Evolutionary conservation across 257 asterid species (phyloP).

Genomic region (Solanum sparsipilum): DNA sequence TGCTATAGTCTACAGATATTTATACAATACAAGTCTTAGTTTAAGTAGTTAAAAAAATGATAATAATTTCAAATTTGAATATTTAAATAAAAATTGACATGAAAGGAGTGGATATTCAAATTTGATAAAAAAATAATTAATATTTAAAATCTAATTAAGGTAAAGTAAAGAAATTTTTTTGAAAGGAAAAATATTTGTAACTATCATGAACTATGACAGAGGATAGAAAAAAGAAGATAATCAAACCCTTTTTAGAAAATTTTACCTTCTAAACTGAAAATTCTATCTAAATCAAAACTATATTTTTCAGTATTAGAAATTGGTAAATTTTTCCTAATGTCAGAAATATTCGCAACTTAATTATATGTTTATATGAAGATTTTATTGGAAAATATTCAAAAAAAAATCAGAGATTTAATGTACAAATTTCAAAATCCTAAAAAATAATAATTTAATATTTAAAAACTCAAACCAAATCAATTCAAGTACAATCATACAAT

Average conservation of each 20-base stretch:
- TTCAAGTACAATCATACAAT: background rate
- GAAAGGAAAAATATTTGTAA: background rate
- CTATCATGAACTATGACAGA: background rate
- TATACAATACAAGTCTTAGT: background rate
- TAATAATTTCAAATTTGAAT: no score
- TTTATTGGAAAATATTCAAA: no score
- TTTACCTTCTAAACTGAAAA: background rate
- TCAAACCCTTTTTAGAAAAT: no score
- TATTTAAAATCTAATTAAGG: background rate
- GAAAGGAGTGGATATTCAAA: no score
- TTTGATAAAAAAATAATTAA: no score
- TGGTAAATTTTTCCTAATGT: no score
- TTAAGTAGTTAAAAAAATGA: background rate
- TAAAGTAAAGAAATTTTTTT: no score
- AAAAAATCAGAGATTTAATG: background rate
- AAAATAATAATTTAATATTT: no score
- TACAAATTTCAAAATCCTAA: no score
- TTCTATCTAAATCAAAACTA: background rate
- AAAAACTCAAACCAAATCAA: background rate
- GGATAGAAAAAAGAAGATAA: background rate
- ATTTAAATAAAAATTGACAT: no score
- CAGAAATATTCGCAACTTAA: background rate
- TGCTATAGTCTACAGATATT: no score
- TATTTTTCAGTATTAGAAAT: background rate
- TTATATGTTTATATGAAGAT: no score